These are phyloP conservation scores for Dittrichia graveolens DNA, from an alignment of 129 eudicot genomes.

Conservation along the genomic window DNA sequence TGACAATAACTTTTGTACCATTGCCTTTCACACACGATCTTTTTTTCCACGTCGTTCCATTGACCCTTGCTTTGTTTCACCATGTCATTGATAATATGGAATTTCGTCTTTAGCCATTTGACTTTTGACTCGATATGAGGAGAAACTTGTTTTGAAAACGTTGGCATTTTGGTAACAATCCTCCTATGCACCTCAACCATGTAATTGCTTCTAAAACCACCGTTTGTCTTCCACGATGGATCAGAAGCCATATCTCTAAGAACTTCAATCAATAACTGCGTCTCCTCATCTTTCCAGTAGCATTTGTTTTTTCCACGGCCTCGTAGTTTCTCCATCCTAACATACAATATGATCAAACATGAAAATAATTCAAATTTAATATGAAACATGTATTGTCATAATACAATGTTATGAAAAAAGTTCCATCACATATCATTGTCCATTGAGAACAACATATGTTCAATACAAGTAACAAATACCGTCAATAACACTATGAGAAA, in stretches of 20 bases:
- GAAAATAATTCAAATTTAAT: background rate
- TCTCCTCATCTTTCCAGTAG: conserved; percentile 22
- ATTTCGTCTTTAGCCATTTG: conserved; percentile 25
- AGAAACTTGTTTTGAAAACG: conserved; percentile 11
- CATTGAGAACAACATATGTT: no score
- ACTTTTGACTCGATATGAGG: conserved; percentile 31
- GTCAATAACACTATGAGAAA: no score
- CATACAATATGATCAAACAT: background rate
- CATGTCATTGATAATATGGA: conserved; percentile 11
- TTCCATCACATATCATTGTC: no score
- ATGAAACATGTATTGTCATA: background rate
- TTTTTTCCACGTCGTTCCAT: conserved; percentile 15
- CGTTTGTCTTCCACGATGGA: conserved; percentile 15
- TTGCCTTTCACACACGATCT: background rate
- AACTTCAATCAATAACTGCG: conserved; percentile 15
- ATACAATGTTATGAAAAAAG: background rate
- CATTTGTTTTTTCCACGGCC: conserved; percentile 25
- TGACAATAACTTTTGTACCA: conserved; percentile 17
- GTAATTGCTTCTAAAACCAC: conserved; percentile 27
- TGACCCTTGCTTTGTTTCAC: conserved; percentile 9
- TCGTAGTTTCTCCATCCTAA: conserved; percentile 18
- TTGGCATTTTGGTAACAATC: conserved; percentile 19
- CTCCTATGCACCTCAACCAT: conserved; percentile 28
- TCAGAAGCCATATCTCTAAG: conserved; percentile 21
- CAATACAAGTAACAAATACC: no score